Percentiles rank a stretch among this genome's conserved stretches.
These are phyloP conservation scores for Punctularia strigosozonata DNA, from an alignment of 768 basidiomycete genomes.

Conservation along the genomic window DNA sequence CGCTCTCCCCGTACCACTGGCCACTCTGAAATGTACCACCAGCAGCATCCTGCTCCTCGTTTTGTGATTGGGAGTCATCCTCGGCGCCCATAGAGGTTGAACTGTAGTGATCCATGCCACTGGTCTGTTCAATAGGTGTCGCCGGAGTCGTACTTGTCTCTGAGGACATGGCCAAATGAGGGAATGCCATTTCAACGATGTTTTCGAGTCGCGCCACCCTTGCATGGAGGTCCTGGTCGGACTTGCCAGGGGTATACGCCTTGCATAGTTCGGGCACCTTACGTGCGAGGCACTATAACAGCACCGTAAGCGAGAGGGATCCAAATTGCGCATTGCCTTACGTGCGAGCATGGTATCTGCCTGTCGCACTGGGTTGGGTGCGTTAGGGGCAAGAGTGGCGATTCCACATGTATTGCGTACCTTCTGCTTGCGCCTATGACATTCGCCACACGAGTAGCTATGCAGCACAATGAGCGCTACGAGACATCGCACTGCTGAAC, in stretches of 20 bases:
- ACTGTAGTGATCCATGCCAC: conserved; percentile 22
- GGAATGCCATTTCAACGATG: conserved; percentile 69
- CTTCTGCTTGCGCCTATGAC: conserved; percentile 84
- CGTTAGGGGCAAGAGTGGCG: conserved; percentile 4
- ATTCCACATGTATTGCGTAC: conserved; percentile 23
- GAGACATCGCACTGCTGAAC: neutral
- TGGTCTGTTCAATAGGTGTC: conserved; percentile 2
- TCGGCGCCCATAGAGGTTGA: conserved; percentile 42
- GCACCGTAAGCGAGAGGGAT: conserved; percentile 3
- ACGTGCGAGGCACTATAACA: conserved; percentile 58
- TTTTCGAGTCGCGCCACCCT: conserved; percentile 70
- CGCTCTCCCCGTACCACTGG: conserved; percentile 78
- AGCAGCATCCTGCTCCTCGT: conserved; percentile 66
- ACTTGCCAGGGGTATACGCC: conserved; percentile 79
- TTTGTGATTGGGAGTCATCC: conserved; percentile 59
- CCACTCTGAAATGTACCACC: conserved; percentile 75
- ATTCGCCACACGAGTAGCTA: conserved; percentile 82
- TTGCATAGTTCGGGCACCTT: conserved; percentile 84
- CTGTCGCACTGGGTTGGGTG: conserved; percentile 57
- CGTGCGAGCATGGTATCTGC: conserved; percentile 78
- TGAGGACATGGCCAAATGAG: conserved; percentile 60
- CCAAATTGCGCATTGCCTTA: conserved; percentile 21
- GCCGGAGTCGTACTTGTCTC: conserved; percentile 25
- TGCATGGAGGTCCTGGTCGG: conserved; percentile 69
- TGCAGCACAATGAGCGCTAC: conserved; percentile 1